Evolutionary conservation across 768 basidiomycete species (phyloP), one percentile per base, ranked within the genome.

Genomic region (Trametes villosa): DNA sequence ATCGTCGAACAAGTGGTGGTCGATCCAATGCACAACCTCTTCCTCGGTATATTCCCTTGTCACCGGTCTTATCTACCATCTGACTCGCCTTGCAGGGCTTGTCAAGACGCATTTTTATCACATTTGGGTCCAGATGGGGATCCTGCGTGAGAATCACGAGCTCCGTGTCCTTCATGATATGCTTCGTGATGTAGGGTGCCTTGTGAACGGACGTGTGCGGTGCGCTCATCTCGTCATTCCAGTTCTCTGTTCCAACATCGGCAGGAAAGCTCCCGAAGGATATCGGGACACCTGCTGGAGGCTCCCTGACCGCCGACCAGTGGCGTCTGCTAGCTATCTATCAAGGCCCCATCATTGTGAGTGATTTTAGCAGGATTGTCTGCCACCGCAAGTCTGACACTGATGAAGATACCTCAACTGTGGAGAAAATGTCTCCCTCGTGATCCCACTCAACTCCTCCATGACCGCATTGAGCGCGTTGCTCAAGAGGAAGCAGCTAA

Each of bases 251-350:
- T 18, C 75, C 75, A 9, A 70, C 74, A 0, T 74, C 76, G 44
- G 75, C 34, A 2, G 54, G 54, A 4, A 17, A 31, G n/a, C 34
- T 56, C 22, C 54, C 54, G 17, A 56, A 34, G 17, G 27, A 30
- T 20, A 47, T 56, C 31, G 54, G 54, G 8, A 34, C 26, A 11
- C 54, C 54, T 15, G 54, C 54, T 6, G 54, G 54, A 3, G 54
- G 54, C 5, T 56, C 54, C 9, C 29, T 56, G 6, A 56, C 54
- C 2, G 54, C 54, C 1, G 45, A 56, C 30, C 54, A 56, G 22
- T 56, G 75, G 77, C 64, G 68, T 2, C 24, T 73, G 9, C 57
- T 73, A 11, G 63, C 65, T 0, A 71, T 68, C 0, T 62, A 73
- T 26, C 63, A 71, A 40, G 70, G 68, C 0, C 75, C 75, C 0